phyloP scores from a whole-genome alignment of 768 basidiomycete genomes.

The Hygrophorus pudorinus region DNA sequence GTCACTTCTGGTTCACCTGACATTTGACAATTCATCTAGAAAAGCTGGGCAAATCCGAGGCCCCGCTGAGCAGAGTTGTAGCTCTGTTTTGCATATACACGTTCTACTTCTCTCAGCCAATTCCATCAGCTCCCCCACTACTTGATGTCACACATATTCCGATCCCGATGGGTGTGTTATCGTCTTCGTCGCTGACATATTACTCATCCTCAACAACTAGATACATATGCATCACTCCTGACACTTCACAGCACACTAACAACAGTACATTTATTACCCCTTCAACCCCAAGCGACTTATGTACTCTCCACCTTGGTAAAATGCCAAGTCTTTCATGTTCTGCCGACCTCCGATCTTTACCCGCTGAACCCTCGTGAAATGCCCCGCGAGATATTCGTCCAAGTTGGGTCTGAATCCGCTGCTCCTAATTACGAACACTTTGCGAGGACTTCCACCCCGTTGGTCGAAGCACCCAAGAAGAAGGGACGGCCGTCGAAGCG shows the following conservation, averaged over 20 bases:
- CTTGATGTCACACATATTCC: constrained; percentile 43
- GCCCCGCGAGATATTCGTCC: constrained; percentile 57
- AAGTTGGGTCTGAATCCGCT: constrained; percentile 18
- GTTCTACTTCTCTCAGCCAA: constrained; percentile 61
- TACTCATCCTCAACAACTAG: constrained; percentile 24
- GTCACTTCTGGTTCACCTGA: neutral
- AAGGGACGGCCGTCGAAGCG: constrained; percentile 57
- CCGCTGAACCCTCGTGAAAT: constrained; percentile 54
- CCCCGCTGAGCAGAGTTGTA: constrained; percentile 44
- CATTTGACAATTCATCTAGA: constrained; percentile 28
- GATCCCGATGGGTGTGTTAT: constrained; percentile 45
- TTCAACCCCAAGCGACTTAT: constrained; percentile 42
- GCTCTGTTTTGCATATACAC: constrained; percentile 65
- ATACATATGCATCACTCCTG: constrained; percentile 42
- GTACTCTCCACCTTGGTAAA: constrained; percentile 39
- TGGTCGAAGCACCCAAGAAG: constrained; percentile 29
- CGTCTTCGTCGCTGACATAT: neutral
- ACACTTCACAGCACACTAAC: constrained; percentile 37
- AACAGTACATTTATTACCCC: constrained; percentile 27
- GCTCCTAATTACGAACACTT: neutral
- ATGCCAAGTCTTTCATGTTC: constrained; percentile 45
- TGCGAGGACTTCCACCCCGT: neutral
- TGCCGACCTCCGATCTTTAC: constrained; percentile 40
- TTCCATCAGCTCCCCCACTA: constrained; percentile 38
- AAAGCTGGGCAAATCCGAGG: constrained; percentile 35